phyloP scores from a whole-genome alignment of 139 green algal species.

The Asterochloris erici region DNA sequence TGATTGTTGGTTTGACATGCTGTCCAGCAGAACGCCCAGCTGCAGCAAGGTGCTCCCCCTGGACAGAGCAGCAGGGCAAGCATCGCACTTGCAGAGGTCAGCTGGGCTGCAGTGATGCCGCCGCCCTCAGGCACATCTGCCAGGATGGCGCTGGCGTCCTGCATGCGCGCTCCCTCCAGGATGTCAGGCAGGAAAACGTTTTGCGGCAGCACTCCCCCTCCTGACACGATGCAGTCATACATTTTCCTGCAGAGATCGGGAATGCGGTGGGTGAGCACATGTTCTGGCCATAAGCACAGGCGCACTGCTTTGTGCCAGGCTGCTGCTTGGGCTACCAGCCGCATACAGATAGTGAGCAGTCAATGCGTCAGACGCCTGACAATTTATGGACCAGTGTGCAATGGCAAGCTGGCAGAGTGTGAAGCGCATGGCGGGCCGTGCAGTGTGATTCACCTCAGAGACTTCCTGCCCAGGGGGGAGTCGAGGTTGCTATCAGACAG shows the following conservation, averaged over 20 bases:
- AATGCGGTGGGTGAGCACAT: background rate
- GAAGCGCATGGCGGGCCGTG: background rate
- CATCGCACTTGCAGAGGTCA: constrained; percentile 14
- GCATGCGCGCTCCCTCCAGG: constrained; percentile 11
- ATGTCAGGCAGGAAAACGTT: constrained; percentile 26
- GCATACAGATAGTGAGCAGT: too few relatives aligned
- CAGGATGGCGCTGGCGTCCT: constrained; percentile 18
- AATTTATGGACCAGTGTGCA: background rate
- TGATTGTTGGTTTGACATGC: too few relatives aligned
- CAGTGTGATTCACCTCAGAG: constrained; percentile 35
- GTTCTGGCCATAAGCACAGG: background rate
- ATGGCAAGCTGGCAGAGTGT: constrained; percentile 15
- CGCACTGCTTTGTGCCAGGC: too few relatives aligned
- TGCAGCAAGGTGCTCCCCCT: too few relatives aligned
- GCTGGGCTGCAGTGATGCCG: constrained; percentile 16
- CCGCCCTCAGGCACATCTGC: constrained; percentile 8
- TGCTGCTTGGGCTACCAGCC: too few relatives aligned
- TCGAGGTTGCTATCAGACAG: constrained; percentile 74
- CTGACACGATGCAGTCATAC: constrained; percentile 62
- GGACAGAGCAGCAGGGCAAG: too few relatives aligned
- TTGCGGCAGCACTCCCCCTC: constrained; percentile 30
- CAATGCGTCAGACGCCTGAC: background rate
- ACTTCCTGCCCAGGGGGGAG: constrained; percentile 49
- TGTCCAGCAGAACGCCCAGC: too few relatives aligned
- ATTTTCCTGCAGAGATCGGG: constrained; percentile 34